Percentiles rank a stretch among this genome's conserved stretches.
Evolutionary conservation across 305 asterid species (phyloP).

Genomic region (Fraxinus albicans): DNA sequence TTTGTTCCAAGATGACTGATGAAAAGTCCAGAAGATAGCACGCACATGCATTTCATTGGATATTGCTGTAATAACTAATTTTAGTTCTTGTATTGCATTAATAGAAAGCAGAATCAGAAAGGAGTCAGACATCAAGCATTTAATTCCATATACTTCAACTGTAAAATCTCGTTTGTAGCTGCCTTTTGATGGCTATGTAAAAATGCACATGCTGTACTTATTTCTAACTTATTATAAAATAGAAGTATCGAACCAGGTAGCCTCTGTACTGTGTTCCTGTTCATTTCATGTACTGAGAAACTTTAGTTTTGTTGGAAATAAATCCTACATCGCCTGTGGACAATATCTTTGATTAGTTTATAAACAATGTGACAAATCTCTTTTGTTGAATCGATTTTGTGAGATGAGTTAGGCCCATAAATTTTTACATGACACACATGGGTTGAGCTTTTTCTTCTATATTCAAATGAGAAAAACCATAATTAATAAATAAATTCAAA

Average conservation of each 20-base stretch:
- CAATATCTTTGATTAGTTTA: too few species aligned
- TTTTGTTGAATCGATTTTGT: too few species aligned
- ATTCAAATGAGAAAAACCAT: too few species aligned
- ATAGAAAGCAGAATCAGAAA: neutral
- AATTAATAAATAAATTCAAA: too few species aligned
- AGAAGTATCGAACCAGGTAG: conserved; percentile 1
- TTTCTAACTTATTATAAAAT: neutral
- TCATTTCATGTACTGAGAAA: neutral
- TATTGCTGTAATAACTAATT: neutral
- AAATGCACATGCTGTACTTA: neutral
- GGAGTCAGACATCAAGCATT: conserved; percentile 7
- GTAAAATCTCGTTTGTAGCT: conserved; percentile 11
- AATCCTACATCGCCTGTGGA: too few species aligned
- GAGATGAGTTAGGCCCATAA: too few species aligned
- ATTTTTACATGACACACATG: conserved; percentile 1
- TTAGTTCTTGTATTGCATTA: neutral
- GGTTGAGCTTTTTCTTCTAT: neutral
- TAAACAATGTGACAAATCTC: too few species aligned
- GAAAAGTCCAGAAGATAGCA: conserved; percentile 8
- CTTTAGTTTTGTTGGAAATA: neutral
- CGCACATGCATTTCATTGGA: neutral
- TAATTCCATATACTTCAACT: neutral
- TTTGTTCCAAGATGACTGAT: conserved; percentile 68
- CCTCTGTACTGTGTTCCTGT: neutral
- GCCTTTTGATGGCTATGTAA: neutral